Base-by-base conservation (phyloP, 1,284 basidiomycete species). In the Cryptococcus depauperatus region DNA sequence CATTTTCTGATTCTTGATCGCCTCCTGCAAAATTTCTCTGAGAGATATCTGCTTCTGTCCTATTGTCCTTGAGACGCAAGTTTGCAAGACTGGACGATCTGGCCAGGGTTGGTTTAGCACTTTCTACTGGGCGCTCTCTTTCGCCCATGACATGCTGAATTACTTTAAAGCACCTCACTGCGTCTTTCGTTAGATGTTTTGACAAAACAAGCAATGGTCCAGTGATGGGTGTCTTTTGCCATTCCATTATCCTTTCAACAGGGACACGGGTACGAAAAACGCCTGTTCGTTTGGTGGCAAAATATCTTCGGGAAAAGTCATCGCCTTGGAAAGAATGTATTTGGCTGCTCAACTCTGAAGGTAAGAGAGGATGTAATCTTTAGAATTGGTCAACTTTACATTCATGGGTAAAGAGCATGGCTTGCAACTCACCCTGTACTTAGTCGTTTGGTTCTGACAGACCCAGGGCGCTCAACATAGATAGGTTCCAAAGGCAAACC, bases 91-190 rank as follows among this genome's bases (percentile, higher is more conserved):
- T 42, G 10, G 41, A 45, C 13, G 37, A 44, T 6, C 37, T 33
- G 23, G 46, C 45, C 18, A 35, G 18, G 9, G 48, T 37, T 6
- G 51, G 50, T 39, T 42, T 51, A 6, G 57, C 57, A 10, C 54
- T 59, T 10, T 66, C 62, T 13, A 71, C 69, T 11, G 61, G 47
- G 28, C 78, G 78, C 53, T 88, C 84, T 3, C 88, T 77, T 61
- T 93, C 90, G 29, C 88, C 88, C 87, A 92, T 93, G 45, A 91
- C 80, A 46, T 82, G 81, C 64, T 92, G 88, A 37, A 92, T 80
- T 28, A 89, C 80, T 61, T 85, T 88, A 77, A 93, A 95, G 4
- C 82, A 77, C 57, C 79, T 82, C 44, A 90, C 76, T 0, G 86
- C 85, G 54, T 91, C 84, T 54, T 81, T 79, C 3, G 51, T 30